Evolutionary conservation across 176 grass and related monocot species (phyloP), one percentile per base, ranked within the genome.

Genomic region (Alloteropsis semialata): DNA sequence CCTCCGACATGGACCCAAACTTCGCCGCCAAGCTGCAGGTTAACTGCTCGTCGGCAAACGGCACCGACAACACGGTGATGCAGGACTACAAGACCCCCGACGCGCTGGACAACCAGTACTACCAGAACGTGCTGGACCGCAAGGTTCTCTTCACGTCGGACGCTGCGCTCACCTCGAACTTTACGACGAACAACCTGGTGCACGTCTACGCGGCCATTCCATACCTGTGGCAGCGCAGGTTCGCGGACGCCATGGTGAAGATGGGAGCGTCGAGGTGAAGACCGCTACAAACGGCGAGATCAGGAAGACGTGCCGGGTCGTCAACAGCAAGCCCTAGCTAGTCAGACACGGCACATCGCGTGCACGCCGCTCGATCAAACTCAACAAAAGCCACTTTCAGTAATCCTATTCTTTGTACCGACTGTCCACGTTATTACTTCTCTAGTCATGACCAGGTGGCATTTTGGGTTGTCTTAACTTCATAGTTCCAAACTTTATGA

Each of bases 21-120:
- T 55, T 86, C 55, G 68, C 68, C 41, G 17, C 18, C 12, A 2
- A 15, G 29, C 42, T 38, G n/a, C n/a, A 39, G 15, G 27, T 0
- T 4, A 13, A 1, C 3, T 72, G 69, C 45, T 27, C 27, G 41
- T 70, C 67, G 24, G 12, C 39, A 2, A 44, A 41, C 22, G 66
- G 66, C 12, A 39, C 22, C 21, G 39, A 69, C 22, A 69, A 69
- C 22, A 69, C 66, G 49, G 87, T 85, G 65, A 16, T 21, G 6
- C 87, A 80, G 12, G 81, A 89, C 27, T 6, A 14, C 10, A 32
- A 16, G 28, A 79, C 86, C 0, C 79, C 90, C 10, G 19, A 74
- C 53, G 18, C 2, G 2, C n/a, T 89, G 3, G 86, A 89, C 79
- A 81, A 28, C 57, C 51, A 83, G 55, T 89, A 92, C 73, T 92